A percentile compares a stretch with the other conserved stretches of the same genome.
phyloP scores from a whole-genome alignment of 2,329 filamentous ascomycete species.

The Calonectria crousiana region DNA sequence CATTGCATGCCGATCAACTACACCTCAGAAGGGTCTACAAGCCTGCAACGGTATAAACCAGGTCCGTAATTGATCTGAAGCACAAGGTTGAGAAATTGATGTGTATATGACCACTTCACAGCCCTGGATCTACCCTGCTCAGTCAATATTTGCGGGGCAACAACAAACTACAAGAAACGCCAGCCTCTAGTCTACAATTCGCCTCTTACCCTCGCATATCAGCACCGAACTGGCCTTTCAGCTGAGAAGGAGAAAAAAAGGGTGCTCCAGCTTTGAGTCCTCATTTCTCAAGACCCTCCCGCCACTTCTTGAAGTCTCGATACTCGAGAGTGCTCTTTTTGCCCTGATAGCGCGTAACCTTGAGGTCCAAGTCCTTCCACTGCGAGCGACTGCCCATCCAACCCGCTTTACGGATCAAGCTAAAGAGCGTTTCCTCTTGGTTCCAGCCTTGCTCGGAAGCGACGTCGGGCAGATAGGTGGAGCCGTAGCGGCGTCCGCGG shows the following conservation, averaged over 20 bases:
- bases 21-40: conserved; percentile 8
- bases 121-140: conserved; percentile 34
- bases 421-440: conserved; percentile 90
- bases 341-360: conserved; percentile 88
- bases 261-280: conserved; percentile 1
- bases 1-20: neutral
- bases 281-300: conserved; percentile 71
- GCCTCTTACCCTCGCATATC: conserved; percentile 39
- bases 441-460: conserved; percentile 94
- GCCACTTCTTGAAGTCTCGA: conserved; percentile 83
- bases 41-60: conserved; percentile 32
- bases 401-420: conserved; percentile 93
- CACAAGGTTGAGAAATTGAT: conserved; percentile 24
- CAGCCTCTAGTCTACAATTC: conserved; percentile 43
- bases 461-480: conserved; percentile 94
- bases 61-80: conserved; percentile 30
- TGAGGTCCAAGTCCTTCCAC: conserved; percentile 85
- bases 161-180: conserved; percentile 36
- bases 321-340: conserved; percentile 80
- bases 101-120: conserved; percentile 23
- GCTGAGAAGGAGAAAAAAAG: neutral
- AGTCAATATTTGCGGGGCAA: conserved; percentile 25
- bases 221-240: neutral
- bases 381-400: conserved; percentile 85
- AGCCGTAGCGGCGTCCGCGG: conserved; percentile 78